phyloP scores from a whole-genome alignment of 2,329 filamentous ascomycete genomes.

The Colletotrichum musicola region DNA sequence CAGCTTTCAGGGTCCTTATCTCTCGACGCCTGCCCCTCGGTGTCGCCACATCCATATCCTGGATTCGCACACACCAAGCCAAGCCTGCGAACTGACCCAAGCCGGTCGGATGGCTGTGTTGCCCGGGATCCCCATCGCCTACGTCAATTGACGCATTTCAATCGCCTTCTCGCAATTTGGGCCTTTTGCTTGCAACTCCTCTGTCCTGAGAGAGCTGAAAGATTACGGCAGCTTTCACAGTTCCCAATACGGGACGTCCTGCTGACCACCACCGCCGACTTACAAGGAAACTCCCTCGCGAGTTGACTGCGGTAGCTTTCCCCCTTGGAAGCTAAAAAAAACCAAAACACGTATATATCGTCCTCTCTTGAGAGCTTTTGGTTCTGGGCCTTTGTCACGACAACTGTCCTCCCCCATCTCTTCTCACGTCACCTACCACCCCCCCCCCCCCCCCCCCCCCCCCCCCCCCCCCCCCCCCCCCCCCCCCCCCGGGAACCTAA shows the following conservation, averaged over 20 bases:
- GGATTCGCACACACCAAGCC: neutral
- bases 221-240: constrained; percentile 23
- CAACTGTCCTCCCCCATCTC: neutral
- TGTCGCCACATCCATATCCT: constrained; percentile 29
- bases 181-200: neutral
- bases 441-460: neutral
- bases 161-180: constrained; percentile 14
- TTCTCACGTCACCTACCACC: neutral
- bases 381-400: neutral
- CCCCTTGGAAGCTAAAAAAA: constrained; percentile 1
- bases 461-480: neutral
- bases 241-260: constrained; percentile 23
- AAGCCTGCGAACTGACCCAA: constrained; percentile 19
- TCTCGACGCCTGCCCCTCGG: constrained; percentile 33
- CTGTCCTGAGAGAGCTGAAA: constrained; percentile 6
- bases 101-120: constrained; percentile 41
- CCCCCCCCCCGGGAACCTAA: constrained; percentile 3
- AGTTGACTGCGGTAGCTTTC: constrained; percentile 23
- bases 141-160: constrained; percentile 39
- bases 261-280: constrained; percentile 29
- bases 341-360: constrained; percentile 29
- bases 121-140: constrained; percentile 35
- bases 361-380: constrained; percentile 20
- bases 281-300: constrained; percentile 35
- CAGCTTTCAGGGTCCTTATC: constrained; percentile 38